Base-by-base conservation (phyloP, 495 filamentous ascomycete genomes). In the Tirmania nivea region DNA sequence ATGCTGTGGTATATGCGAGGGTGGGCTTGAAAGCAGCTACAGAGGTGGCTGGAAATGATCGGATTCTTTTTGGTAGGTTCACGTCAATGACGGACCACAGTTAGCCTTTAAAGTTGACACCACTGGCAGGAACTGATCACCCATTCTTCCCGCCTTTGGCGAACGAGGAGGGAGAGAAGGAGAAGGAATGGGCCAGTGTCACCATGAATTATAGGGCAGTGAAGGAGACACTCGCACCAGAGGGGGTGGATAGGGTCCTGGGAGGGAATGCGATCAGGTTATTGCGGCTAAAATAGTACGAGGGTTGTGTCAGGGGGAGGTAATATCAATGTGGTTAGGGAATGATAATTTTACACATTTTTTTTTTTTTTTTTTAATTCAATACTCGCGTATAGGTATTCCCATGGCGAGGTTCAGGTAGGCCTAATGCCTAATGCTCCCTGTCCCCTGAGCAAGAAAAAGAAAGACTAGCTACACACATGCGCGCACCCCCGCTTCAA, bases 91-190 rank as follows among this genome's bases (percentile, higher is more conserved):
- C 12, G 1, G 1, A 2, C 34, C 7, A 11, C 16, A n/a, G 34
- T 17, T 54, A 39, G 19, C 17, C 35, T 21, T 11, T 35, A 31
- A 31, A n/a, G 17, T 34, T 19, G 10, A 14, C 6, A 12, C 19
- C 20, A 14, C 20, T n/a, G 14, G 11, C 17, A 25, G 76, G 84
- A 17, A 93, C 86, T 2, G 89, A 94, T 66, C 85, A 94, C 68
- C 89, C 89, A 0, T 96, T 96, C 69, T 96, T 94, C 67, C 89
- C 89, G 35, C 87, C 87, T 1, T 59, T 93, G 12, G 70, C 70
- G 25, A 71, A 59, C 16, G 73, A 75, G 48, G 69, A 73, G 59
- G 66, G 59, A 34, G 72, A 73, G 42, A 69, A 72, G 62, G 65
- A 70, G 20, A 71, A 71, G 45, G 71, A 81, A 58, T 96, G 89